Base-by-base conservation (phyloP, 140 eudicot genomes). In the Cichorium intybus region DNA sequence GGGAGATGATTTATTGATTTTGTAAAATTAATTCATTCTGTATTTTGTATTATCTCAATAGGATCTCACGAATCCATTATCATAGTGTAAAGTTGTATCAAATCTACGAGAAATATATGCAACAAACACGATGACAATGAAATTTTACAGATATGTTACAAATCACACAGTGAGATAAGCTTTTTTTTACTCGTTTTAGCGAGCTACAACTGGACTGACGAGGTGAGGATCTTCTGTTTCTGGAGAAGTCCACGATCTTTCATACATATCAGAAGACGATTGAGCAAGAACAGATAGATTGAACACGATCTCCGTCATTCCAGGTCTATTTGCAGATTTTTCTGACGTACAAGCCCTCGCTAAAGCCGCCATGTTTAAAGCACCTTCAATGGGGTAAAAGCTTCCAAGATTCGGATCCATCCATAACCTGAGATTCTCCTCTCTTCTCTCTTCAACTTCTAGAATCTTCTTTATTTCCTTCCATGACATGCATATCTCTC, bases 311-410 rank as follows among this genome's bases (percentile, higher is more conserved):
- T 88, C 96, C 0, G 78, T 68, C 90, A 88, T 85, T 70, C 78
- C 80, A 5, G 94, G 96, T 59, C 94, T 79, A 57, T 77, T 84
- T 39, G 80, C 74, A 2, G 89, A 73, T 51, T 82, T 82, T 70
- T 88, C 96, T 2, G 93, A 77, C 24, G 94, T 88, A 71, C 94
- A 88, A 15, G 87, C 94, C 29, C 80, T 69, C n/a, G 87, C 96
- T 68, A 88, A 58, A 35, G 74, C 72, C 1, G 87, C 90, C 84
- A 88, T 69, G 77, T 80, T 77, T 29, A 85, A 35, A 77, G 94
- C 94, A 24, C 82, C 87, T 28, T 82, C 94, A 33, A 82, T 69
- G 0, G 94, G 94, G 70, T 75, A 88, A 60, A 73, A 72, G 68
- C 79, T 65, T 43, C 74, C 82, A 12, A 88, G 62, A 14, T 26